A percentile compares a stretch with the other conserved stretches of the same genome.
Evolutionary conservation across 306 rosid genomes (phyloP).

Genomic region (Glycyrrhiza uralensis): DNA sequence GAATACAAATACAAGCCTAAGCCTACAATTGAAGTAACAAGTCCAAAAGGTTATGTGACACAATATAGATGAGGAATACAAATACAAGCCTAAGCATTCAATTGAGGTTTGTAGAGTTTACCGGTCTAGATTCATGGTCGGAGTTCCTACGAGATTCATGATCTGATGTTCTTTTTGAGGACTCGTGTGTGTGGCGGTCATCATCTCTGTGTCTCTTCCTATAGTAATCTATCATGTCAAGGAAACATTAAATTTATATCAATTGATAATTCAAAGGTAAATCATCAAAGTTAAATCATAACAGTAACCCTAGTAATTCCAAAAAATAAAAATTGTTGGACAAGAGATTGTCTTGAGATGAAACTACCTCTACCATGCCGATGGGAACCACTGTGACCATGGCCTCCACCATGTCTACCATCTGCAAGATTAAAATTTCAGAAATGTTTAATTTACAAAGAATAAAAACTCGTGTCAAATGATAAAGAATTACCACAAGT

Average conservation of each 20-base stretch:
- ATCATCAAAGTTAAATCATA: neutral
- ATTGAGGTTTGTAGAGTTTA: conserved; percentile 31
- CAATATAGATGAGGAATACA: no score
- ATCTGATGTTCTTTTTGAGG: conserved; percentile 68
- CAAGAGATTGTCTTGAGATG: conserved; percentile 10
- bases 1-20: neutral
- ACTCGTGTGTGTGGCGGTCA: conserved; percentile 62
- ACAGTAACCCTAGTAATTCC: conserved; percentile 12
- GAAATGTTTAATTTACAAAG: conserved; percentile 5
- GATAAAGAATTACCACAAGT: conserved; percentile 7
- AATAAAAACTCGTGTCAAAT: neutral
- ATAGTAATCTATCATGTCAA: conserved; percentile 48
- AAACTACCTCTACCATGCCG: conserved; percentile 77
- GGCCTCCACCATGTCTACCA: conserved; percentile 81
- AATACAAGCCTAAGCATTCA: conserved; percentile 3
- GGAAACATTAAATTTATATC: conserved; percentile 2
- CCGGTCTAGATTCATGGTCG: conserved; percentile 83
- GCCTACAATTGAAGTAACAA: conserved; percentile 7
- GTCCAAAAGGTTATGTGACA: neutral
- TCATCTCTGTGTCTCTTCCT: conserved; percentile 84
- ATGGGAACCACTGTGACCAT: conserved; percentile 63
- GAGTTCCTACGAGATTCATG: conserved; percentile 68
- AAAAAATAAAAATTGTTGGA: conserved; percentile 3
- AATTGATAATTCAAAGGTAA: neutral
- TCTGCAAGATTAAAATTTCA: conserved; percentile 47